A percentile compares a stretch with the other conserved stretches of the same genome.
phyloP scores from a whole-genome alignment of 2,329 filamentous ascomycete species.

The Reticulascus tulasneorum region DNA sequence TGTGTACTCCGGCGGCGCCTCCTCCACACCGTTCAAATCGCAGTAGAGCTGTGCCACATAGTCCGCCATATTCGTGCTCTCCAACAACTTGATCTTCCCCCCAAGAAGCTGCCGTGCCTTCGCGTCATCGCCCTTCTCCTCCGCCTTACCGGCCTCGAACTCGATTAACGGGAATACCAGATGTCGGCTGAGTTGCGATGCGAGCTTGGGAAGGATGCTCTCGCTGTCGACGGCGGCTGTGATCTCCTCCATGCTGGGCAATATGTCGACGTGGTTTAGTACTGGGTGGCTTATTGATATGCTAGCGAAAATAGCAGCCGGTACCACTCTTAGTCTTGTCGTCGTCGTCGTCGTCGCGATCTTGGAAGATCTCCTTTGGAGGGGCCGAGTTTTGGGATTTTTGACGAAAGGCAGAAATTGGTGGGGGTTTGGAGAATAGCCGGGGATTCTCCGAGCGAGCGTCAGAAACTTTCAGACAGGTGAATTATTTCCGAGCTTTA shows the following conservation, averaged over 20 bases:
- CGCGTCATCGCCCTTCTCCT: slow-evolving; percentile 61
- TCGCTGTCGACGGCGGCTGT: slow-evolving; percentile 15
- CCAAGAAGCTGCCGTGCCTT: slow-evolving; percentile 68
- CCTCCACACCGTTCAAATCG: slow-evolving; percentile 76
- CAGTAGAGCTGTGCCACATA: slow-evolving; percentile 91
- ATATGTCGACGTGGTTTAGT: neutral
- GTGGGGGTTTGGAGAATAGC: slow-evolving; percentile 14
- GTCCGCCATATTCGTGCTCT: slow-evolving; percentile 98
- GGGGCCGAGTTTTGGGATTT: slow-evolving; percentile 18
- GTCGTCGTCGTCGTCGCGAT: slow-evolving; percentile 9
- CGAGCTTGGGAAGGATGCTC: slow-evolving; percentile 78
- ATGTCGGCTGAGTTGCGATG: slow-evolving; percentile 90
- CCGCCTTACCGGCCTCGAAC: slow-evolving; percentile 78
- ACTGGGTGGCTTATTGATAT: neutral
- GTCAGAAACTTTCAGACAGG: neutral
- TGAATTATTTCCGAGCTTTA: slow-evolving; percentile 9
- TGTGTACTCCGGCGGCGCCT: slow-evolving; percentile 78
- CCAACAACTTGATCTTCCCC: slow-evolving; percentile 89
- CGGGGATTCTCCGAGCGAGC: slow-evolving; percentile 12
- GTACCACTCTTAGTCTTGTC: slow-evolving; percentile 8
- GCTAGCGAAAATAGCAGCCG: slow-evolving; percentile 22
- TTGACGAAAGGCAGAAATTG: slow-evolving; percentile 14
- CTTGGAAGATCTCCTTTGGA: slow-evolving; percentile 8
- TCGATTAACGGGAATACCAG: slow-evolving; percentile 95
- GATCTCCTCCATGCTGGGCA: slow-evolving; percentile 16